Evolutionary conservation across 306 rosid species (phyloP).

Genomic region (Mucuna pruriens): DNA sequence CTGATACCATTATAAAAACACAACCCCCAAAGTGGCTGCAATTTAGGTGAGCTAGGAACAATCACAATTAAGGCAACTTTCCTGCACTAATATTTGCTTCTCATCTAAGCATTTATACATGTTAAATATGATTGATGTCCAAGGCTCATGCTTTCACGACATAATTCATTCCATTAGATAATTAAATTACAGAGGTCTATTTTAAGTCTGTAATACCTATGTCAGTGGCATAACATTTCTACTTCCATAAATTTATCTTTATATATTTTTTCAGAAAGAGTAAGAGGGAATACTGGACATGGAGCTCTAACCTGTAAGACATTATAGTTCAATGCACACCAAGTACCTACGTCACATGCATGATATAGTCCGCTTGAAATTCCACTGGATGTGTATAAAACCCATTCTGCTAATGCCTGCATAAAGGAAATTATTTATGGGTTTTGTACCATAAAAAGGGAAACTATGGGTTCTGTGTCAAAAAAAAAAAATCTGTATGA

Average conservation of each 20-base stretch:
- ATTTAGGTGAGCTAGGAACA: too few species aligned
- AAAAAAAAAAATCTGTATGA: not conserved
- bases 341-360: conserved; percentile 92
- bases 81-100: too few species aligned
- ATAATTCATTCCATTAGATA: not conserved
- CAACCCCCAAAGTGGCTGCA: too few species aligned
- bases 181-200: not conserved
- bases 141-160: not conserved
- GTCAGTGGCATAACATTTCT: not conserved
- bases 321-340: conserved; percentile 72
- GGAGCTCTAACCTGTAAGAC: conserved; percentile 69
- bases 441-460: not conserved
- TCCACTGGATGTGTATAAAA: conserved; percentile 78
- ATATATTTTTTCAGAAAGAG: not conserved
- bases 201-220: conserved; percentile 12
- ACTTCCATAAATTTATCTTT: not conserved
- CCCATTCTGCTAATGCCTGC: conserved; percentile 91
- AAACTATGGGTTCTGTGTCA: conserved; percentile 6
- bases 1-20: too few species aligned
- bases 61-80: too few species aligned
- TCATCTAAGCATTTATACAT: conserved; percentile 3
- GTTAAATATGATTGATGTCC: not conserved
- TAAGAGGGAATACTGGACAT: conserved; percentile 21
- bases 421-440: conserved; percentile 34
- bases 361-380: conserved; percentile 83